Base-by-base conservation (phyloP, 1,284 basidiomycete species). In the Meira nashicola region DNA sequence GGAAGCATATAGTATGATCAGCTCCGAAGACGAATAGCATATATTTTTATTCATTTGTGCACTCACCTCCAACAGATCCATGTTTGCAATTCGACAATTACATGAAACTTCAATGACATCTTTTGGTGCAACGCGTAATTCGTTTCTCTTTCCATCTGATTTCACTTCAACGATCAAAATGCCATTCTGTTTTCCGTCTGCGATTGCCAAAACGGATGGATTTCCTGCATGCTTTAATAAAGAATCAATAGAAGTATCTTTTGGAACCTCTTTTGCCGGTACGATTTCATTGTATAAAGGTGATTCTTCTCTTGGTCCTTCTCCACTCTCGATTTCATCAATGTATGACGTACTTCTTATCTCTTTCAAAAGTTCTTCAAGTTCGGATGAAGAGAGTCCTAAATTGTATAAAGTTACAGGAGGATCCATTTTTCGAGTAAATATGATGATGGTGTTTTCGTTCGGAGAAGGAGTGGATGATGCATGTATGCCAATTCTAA, bases 11-110 rank as follows among this genome's bases (percentile, higher is more conserved):
- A 40, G 11, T n/a, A 40, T 10, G 39, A 10, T 40, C 39, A 40
- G 39, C 39, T 40, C n/a, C 10, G 39, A 11, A 40, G 11, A 40
- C 11, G 39, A 10, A n/a, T n/a, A 43, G 41, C 41, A 43, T 15
- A 43, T 10, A 43, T 21, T 10, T 10, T 15, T 10, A 6, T 6
- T 43, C 19, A 3, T 21, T 43, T 10, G 4, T 50, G 12, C 14
- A 39, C 50, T 53, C 38, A 53, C 50, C 28, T 53, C 50, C 7
- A 12, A 41, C 28, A 53, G 50, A 17, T 39, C 37, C 50, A 53
- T 53, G 38, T 39, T 53, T 2, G 50, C 37, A 19, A 53, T 41
- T 2, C 21, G 21, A 23, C 23, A 33, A 38, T 53, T 53, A 6
- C 21, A 53, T 17, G 21, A 53, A 21, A 53, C 28, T 25, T 53